These are phyloP conservation scores for Apiospora kogelbergensis DNA, from an alignment of 2,329 filamentous ascomycete genomes.

Conservation along the genomic window DNA sequence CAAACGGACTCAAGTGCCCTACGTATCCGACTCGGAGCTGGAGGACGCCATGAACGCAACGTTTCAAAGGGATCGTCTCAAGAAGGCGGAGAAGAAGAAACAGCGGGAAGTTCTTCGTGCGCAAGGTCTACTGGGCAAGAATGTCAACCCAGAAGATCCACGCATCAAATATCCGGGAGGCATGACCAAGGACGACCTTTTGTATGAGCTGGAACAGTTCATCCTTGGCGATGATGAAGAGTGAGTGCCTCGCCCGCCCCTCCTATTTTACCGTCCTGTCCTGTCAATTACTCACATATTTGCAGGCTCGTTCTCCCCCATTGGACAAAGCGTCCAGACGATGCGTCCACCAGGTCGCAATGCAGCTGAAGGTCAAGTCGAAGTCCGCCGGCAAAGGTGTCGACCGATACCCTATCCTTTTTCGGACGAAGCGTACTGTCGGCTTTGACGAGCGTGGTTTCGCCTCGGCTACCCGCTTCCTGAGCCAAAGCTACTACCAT, in stretches of 20 bases:
- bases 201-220: constrained; percentile 71
- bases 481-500: constrained; percentile 56
- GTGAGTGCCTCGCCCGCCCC: constrained; percentile 42
- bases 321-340: constrained; percentile 81
- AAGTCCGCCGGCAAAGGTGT: constrained; percentile 76
- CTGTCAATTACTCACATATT: background rate
- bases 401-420: constrained; percentile 73
- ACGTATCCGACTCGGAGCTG: constrained; percentile 67
- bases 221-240: constrained; percentile 61
- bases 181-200: constrained; percentile 69
- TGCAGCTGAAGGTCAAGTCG: constrained; percentile 75
- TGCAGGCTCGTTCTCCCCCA: constrained; percentile 72
- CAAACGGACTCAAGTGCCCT: constrained; percentile 46
- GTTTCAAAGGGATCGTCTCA: constrained; percentile 68
- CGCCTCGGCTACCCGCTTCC: constrained; percentile 39
- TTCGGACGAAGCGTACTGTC: constrained; percentile 69
- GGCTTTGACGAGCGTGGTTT: constrained; percentile 59
- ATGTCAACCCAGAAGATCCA: constrained; percentile 56
- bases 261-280: constrained; percentile 7
- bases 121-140: constrained; percentile 64
- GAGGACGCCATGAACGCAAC: constrained; percentile 57
- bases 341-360: constrained; percentile 76
- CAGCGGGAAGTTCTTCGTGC: constrained; percentile 68
- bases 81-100: constrained; percentile 70
- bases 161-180: constrained; percentile 71